These are phyloP conservation scores for Trichoderma gamsii DNA, from an alignment of 495 filamentous ascomycete species.

Conservation along the genomic window DNA sequence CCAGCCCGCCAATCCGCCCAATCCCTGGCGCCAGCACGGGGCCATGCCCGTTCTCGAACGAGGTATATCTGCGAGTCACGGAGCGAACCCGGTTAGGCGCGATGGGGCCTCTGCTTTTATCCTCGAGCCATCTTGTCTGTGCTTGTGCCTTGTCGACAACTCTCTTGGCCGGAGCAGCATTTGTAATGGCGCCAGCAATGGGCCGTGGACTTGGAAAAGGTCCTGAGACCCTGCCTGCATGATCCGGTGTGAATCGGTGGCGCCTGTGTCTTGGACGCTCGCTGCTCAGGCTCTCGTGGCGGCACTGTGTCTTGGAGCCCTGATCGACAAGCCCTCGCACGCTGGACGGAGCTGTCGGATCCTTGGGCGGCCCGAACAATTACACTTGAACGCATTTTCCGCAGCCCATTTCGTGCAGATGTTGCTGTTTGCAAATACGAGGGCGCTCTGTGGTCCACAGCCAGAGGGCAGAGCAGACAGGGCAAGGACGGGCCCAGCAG, in stretches of 20 bases:
- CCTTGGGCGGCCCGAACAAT: neutral
- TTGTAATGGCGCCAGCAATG: slow-evolving; percentile 1
- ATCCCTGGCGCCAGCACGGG: slow-evolving; percentile 9
- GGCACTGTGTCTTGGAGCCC: neutral
- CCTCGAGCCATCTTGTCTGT: neutral
- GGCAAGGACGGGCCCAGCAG: neutral
- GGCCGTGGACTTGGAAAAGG: neutral
- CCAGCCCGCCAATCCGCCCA: slow-evolving; percentile 10
- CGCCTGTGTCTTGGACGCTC: neutral
- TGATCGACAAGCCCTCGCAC: slow-evolving; percentile 10
- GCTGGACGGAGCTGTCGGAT: slow-evolving; percentile 6
- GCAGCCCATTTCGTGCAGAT: neutral
- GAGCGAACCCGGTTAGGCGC: slow-evolving; percentile 5
- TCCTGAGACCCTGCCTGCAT: slow-evolving; percentile 11
- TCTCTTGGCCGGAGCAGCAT: neutral
- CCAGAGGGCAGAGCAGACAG: neutral
- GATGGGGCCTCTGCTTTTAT: neutral
- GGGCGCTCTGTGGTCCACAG: neutral
- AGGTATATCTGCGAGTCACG: slow-evolving; percentile 11
- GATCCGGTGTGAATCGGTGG: neutral
- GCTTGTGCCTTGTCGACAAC: neutral
- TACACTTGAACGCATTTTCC: neutral
- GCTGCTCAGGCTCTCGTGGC: neutral
- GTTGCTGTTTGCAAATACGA: neutral
- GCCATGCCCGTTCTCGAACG: slow-evolving; percentile 12